Conservation (phyloP, 225 moss, liverwort and hornwort species). For the Marchantia polymorpha region DNA sequence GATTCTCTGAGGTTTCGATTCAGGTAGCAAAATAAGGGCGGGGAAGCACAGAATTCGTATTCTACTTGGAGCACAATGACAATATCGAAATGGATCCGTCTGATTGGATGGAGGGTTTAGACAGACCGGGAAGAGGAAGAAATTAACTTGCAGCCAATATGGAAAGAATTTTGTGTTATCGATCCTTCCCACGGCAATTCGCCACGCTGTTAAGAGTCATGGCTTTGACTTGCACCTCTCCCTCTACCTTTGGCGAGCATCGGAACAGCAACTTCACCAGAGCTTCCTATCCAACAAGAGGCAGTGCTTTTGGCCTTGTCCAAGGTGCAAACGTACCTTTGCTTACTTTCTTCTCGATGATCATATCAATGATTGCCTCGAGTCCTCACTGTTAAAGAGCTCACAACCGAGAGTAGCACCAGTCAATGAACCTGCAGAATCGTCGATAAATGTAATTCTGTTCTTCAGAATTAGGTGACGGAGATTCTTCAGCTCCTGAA, state of each 20-base stretch:
- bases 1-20: too few species aligned
- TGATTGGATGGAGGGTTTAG: too few species aligned
- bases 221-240: not conserved
- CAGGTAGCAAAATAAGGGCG: too few species aligned
- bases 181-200: too few species aligned
- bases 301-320: constrained; percentile 65
- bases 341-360: constrained; percentile 57
- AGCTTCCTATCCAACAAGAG: constrained; percentile 25
- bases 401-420: not conserved
- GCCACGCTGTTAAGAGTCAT: not conserved
- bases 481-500: not conserved
- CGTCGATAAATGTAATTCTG: not conserved
- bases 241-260: not conserved
- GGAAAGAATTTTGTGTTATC: too few species aligned
- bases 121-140: too few species aligned
- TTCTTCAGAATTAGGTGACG: not conserved
- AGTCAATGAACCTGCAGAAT: not conserved
- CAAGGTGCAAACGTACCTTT: constrained; percentile 74
- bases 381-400: constrained; percentile 25
- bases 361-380: constrained; percentile 69
- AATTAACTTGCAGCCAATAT: too few species aligned
- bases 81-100: too few species aligned
- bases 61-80: too few species aligned
- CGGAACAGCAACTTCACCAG: constrained; percentile 1
- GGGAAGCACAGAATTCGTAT: too few species aligned